These are phyloP conservation scores for Candida glucosophila DNA, from an alignment of 1,139 yeast genomes.

Conservation along the genomic window DNA sequence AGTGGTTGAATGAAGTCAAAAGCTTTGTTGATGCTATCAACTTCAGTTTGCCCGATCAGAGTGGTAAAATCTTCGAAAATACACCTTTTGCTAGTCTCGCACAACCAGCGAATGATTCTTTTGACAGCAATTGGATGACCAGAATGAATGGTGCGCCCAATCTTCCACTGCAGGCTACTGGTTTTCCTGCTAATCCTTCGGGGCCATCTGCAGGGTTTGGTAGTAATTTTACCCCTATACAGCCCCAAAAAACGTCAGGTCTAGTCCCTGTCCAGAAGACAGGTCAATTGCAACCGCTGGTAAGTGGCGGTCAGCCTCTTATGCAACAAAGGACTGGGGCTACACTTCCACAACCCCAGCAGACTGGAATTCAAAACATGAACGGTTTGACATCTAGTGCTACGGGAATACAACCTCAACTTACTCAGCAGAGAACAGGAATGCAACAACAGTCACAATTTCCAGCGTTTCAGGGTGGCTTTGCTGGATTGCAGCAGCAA, in stretches of 20 bases:
- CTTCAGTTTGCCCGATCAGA: constrained; percentile 63
- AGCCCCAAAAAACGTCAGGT: constrained; percentile 42
- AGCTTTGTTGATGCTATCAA: constrained; percentile 85
- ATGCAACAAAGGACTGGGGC: constrained; percentile 1
- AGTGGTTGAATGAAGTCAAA: constrained; percentile 73
- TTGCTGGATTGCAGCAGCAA: constrained; percentile 31
- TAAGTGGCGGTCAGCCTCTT: background rate
- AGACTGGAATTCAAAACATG: no score
- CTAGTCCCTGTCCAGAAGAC: constrained; percentile 37
- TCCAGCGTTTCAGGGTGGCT: no score
- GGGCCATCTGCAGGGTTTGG: no score
- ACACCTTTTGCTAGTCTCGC: constrained; percentile 37
- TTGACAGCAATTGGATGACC: constrained; percentile 19
- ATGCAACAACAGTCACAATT: no score
- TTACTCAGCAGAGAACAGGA: no score
- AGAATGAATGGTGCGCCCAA: constrained; percentile 6
- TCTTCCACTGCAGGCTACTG: constrained; percentile 28
- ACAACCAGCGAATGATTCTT: constrained; percentile 5
- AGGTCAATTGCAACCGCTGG: constrained; percentile 2
- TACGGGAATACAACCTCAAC: constrained; percentile 20
- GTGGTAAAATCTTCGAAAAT: constrained; percentile 31
- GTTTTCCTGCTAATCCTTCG: no score
- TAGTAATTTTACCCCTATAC: constrained; percentile 35
- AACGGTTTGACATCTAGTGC: no score
- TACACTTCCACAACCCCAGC: background rate